Evolutionary conservation across 2,329 filamentous ascomycete species (phyloP).

Genomic region (Hypocreales sp.): DNA sequence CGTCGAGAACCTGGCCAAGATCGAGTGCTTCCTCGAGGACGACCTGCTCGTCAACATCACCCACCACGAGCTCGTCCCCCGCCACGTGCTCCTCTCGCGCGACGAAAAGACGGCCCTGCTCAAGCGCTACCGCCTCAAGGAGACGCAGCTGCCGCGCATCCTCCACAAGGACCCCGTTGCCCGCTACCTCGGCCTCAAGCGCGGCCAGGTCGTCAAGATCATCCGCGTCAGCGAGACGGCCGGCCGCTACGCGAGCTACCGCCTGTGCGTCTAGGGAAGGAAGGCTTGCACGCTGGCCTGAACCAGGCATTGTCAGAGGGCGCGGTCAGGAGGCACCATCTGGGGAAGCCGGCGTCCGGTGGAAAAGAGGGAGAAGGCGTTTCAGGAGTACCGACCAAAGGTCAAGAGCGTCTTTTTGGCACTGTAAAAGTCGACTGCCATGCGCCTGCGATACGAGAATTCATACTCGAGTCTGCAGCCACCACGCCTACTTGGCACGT

Average conservation of each 20-base stretch:
- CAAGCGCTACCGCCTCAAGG: slow-evolving; percentile 85
- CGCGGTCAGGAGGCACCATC: too few species aligned
- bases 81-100: slow-evolving; percentile 75
- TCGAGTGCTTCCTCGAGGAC: slow-evolving; percentile 92
- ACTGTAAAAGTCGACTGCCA: background rate
- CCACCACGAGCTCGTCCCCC: slow-evolving; percentile 89
- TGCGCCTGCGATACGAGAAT: too few species aligned
- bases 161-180: slow-evolving; percentile 85
- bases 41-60: slow-evolving; percentile 97
- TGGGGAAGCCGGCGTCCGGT: too few species aligned
- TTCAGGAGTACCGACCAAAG: slow-evolving; percentile 1
- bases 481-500: too few species aligned
- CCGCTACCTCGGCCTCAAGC: slow-evolving; percentile 75
- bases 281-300: too few species aligned
- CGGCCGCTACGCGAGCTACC: slow-evolving; percentile 90
- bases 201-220: slow-evolving; percentile 96
- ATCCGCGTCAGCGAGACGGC: slow-evolving; percentile 92
- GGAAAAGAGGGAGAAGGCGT: slow-evolving; percentile 3
- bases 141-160: slow-evolving; percentile 90
- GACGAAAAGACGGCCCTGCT: slow-evolving; percentile 82
- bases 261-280: slow-evolving; percentile 46
- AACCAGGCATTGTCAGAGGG: too few species aligned
- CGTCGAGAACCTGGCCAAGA: slow-evolving; percentile 59
- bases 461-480: too few species aligned
- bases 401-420: background rate